These are phyloP conservation scores for Pyricularia sp. DNA, from an alignment of 2,329 filamentous ascomycete genomes.

Conservation along the genomic window DNA sequence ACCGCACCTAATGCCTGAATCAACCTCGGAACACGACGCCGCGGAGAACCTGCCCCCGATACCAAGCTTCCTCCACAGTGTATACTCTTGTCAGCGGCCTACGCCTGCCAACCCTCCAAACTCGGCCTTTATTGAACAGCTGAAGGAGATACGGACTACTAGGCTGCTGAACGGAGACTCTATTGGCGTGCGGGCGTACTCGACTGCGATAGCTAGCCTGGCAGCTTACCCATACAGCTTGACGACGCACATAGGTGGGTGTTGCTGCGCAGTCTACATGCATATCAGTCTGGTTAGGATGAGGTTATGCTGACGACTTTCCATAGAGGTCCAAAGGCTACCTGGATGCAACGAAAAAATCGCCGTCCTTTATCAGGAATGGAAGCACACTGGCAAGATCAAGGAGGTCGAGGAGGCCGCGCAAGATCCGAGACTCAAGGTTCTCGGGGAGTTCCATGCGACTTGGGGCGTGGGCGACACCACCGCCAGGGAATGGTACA, in stretches of 20 bases:
- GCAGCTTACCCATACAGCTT: slow-evolving; percentile 63
- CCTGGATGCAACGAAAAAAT: slow-evolving; percentile 80
- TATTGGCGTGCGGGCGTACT: slow-evolving; percentile 78
- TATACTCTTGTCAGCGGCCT: slow-evolving; percentile 73
- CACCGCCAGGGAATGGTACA: slow-evolving; percentile 75
- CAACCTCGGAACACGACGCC: slow-evolving; percentile 70
- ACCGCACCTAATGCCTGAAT: slow-evolving; percentile 48
- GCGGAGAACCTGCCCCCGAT: slow-evolving; percentile 46
- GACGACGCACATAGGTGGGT: slow-evolving; percentile 28
- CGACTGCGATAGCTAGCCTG: slow-evolving; percentile 73
- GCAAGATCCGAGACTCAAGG: slow-evolving; percentile 51
- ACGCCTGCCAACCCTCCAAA: slow-evolving; percentile 66
- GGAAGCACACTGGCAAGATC: slow-evolving; percentile 49
- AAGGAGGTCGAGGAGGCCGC: slow-evolving; percentile 55
- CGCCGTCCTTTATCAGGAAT: slow-evolving; percentile 69
- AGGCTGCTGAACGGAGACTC: slow-evolving; percentile 65
- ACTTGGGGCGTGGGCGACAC: slow-evolving; percentile 89
- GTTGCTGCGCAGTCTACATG: not conserved
- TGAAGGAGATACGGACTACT: slow-evolving; percentile 65
- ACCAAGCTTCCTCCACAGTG: slow-evolving; percentile 55
- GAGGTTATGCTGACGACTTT: slow-evolving; percentile 3
- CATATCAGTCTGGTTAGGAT: not conserved
- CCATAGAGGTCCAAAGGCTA: slow-evolving; percentile 42
- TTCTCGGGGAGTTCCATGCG: slow-evolving; percentile 63
- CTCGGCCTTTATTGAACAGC: slow-evolving; percentile 59